Conservation (phyloP, 228 moss, liverwort and hornwort genomes). For the Sphagnum fallax region DNA sequence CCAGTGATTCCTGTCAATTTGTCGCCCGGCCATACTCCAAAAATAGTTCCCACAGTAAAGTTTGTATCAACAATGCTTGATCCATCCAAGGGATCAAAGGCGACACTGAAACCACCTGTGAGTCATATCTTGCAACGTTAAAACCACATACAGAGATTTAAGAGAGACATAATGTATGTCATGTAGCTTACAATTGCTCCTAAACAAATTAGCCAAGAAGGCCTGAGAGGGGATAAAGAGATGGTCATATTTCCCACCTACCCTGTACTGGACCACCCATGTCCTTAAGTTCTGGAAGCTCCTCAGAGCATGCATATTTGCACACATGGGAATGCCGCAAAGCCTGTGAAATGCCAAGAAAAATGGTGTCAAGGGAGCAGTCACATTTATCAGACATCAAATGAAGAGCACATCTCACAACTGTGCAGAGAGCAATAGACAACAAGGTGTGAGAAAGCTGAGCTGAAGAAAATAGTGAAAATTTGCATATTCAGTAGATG, state of each 20-base stretch:
- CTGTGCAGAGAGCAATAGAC: background rate
- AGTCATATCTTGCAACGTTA: background rate
- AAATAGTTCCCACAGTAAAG: conserved; percentile 97
- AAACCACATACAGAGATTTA: too few relatives aligned
- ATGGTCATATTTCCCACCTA: background rate
- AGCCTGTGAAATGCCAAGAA: conserved; percentile 24
- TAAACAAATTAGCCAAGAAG: too few relatives aligned
- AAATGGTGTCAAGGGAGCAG: background rate
- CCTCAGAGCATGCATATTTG: conserved; percentile 97
- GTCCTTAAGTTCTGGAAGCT: conserved; percentile 71
- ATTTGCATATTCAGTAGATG: background rate
- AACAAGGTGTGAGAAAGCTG: too few relatives aligned
- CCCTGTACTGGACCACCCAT: conserved; percentile 72
- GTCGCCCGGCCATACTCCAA: conserved; percentile 94
- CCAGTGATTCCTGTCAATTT: conserved; percentile 84
- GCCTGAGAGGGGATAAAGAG: too few relatives aligned
- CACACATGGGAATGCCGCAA: conserved; percentile 80
- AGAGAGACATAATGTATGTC: too few relatives aligned
- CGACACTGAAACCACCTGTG: conserved; percentile 85
- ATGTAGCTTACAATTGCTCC: too few relatives aligned
- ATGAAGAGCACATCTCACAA: background rate
- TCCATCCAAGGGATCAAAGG: conserved; percentile 93
- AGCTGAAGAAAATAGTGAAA: too few relatives aligned
- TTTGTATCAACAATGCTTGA: conserved; percentile 99
- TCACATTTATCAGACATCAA: background rate